Evolutionary conservation across 805 yeast species (phyloP).

Genomic region (Tetrapisispora phaffii): DNA sequence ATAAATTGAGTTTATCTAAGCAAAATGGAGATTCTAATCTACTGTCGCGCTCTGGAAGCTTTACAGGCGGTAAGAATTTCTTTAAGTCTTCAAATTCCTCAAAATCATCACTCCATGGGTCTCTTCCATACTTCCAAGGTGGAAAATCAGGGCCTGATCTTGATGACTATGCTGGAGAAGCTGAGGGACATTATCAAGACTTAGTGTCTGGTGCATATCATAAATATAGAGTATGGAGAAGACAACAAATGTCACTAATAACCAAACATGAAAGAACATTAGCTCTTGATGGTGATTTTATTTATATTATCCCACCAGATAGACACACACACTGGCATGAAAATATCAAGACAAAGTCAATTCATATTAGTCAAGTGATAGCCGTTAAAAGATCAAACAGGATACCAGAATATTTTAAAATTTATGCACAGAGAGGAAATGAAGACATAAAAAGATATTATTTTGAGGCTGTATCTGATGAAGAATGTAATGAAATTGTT

Average conservation of each 20-base stretch:
- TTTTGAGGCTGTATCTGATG: slow-evolving; percentile 58
- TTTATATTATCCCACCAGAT: slow-evolving; percentile 72
- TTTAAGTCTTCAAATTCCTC: slow-evolving; percentile 30
- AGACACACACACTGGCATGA: slow-evolving; percentile 70
- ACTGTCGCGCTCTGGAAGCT: slow-evolving; percentile 7
- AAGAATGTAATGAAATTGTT: slow-evolving; percentile 66
- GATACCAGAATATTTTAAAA: slow-evolving; percentile 70
- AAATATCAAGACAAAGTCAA: slow-evolving; percentile 70
- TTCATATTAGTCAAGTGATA: slow-evolving; percentile 70
- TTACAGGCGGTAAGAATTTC: slow-evolving; percentile 14
- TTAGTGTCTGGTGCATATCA: slow-evolving; percentile 50
- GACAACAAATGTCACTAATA: slow-evolving; percentile 76
- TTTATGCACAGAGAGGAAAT: slow-evolving; percentile 55
- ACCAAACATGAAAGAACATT: slow-evolving; percentile 67
- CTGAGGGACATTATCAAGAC: slow-evolving; percentile 21
- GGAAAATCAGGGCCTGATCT: slow-evolving; percentile 9
- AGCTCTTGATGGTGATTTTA: slow-evolving; percentile 89
- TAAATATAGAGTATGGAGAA: slow-evolving; percentile 80
- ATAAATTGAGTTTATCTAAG: slow-evolving; percentile 15
- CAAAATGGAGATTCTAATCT: slow-evolving; percentile 10
- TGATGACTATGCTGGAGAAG: slow-evolving; percentile 9
- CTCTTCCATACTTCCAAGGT: slow-evolving; percentile 12
- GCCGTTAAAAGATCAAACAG: slow-evolving; percentile 69
- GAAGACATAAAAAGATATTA: slow-evolving; percentile 75
- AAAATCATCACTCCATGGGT: slow-evolving; percentile 23